Evolutionary conservation across 805 yeast species (phyloP).

Genomic region (Candida silvatica): DNA sequence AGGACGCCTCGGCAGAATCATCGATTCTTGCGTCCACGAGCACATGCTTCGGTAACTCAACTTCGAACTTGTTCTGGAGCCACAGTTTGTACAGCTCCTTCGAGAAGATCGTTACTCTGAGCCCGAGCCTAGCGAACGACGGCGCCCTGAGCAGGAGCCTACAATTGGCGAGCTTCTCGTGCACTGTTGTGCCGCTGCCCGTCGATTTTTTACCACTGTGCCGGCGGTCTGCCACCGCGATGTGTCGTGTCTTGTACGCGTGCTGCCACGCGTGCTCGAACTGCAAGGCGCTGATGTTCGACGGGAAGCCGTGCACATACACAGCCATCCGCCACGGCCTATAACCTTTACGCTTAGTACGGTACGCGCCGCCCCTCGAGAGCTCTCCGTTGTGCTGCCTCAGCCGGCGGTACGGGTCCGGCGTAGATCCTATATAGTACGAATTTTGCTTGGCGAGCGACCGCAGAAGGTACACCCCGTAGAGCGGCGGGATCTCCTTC

Average conservation of each 20-base stretch:
- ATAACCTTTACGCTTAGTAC: conserved; percentile 46
- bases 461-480: conserved; percentile 64
- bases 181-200: conserved; percentile 31
- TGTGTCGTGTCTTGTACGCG: conserved; percentile 54
- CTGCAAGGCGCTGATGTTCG: conserved; percentile 59
- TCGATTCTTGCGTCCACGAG: conserved; percentile 8
- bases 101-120: conserved; percentile 39
- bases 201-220: conserved; percentile 21
- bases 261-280: conserved; percentile 88
- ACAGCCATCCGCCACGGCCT: conserved; percentile 71
- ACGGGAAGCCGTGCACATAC: conserved; percentile 65
- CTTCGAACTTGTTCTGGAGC: conserved; percentile 25
- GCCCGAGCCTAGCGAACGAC: conserved; percentile 36
- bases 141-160: conserved; percentile 32
- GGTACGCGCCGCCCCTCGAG: conserved; percentile 56
- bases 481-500: conserved; percentile 32
- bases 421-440: conserved; percentile 77
- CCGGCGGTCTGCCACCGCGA: conserved; percentile 31
- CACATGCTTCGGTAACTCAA: conserved; percentile 15
- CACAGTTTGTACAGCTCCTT: conserved; percentile 23
- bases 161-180: conserved; percentile 39
- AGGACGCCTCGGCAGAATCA: conserved; percentile 3
- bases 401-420: conserved; percentile 58
- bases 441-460: conserved; percentile 49
- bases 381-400: conserved; percentile 75